Evolutionary conservation across 768 basidiomycete species (phyloP).

Genomic region (Tephrocybe sp.): DNA sequence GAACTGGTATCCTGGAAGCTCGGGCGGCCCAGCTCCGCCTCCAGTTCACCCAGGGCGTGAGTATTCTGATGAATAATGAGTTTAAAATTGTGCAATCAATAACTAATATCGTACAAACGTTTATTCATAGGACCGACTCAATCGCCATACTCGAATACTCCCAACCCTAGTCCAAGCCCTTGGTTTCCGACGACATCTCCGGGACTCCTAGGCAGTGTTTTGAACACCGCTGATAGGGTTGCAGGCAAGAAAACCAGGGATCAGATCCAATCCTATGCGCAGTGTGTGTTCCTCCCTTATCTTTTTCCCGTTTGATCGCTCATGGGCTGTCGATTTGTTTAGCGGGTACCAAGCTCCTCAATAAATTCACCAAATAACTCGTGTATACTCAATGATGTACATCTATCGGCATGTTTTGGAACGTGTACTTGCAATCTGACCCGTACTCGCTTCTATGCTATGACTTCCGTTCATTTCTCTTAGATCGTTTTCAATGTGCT

Average conservation of each 20-base stretch:
- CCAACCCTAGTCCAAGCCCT: slow-evolving; percentile 26
- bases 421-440: no score
- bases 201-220: slow-evolving; percentile 40
- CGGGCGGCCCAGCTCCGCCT: slow-evolving; percentile 25
- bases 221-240: slow-evolving; percentile 54
- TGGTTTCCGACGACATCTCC: slow-evolving; percentile 29
- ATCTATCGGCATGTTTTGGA: no score
- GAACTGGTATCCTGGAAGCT: slow-evolving; percentile 20
- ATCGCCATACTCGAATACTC: slow-evolving; percentile 21
- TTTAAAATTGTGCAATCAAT: background rate
- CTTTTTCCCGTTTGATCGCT: slow-evolving; percentile 12
- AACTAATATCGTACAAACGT: slow-evolving; percentile 5
- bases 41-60: slow-evolving; percentile 35
- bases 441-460: no score
- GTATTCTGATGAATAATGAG: slow-evolving; percentile 18
- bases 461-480: no score
- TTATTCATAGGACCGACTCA: slow-evolving; percentile 23
- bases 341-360: slow-evolving; percentile 38
- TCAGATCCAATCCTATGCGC: slow-evolving; percentile 52
- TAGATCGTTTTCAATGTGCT: no score
- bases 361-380: slow-evolving; percentile 24
- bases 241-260: slow-evolving; percentile 50
- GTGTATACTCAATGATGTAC: background rate
- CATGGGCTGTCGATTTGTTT: slow-evolving; percentile 9
- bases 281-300: slow-evolving; percentile 41